These are phyloP conservation scores for Orbilia javanica DNA, from an alignment of 2,329 filamentous ascomycete genomes.

Conservation along the genomic window DNA sequence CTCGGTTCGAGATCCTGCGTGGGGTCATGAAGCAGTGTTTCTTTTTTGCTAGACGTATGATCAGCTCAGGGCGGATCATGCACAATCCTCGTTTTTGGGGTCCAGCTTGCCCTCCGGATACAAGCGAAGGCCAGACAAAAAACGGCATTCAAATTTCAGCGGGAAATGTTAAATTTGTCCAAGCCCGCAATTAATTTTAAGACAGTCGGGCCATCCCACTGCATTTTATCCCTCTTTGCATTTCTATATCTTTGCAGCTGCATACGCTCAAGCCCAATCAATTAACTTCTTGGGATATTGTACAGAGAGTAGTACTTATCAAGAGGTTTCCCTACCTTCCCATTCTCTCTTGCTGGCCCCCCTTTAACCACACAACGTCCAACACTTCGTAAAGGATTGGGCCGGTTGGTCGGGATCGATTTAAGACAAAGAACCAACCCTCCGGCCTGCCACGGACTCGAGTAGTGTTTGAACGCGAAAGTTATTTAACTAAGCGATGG, in stretches of 20 bases:
- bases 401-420: slow-evolving; percentile 56
- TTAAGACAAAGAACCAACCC: slow-evolving; percentile 57
- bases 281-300: slow-evolving; percentile 43
- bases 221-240: slow-evolving; percentile 49
- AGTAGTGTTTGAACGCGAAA: slow-evolving; percentile 55
- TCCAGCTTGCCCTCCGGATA: slow-evolving; percentile 51
- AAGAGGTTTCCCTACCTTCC: slow-evolving; percentile 50
- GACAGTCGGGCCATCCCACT: slow-evolving; percentile 43
- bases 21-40: slow-evolving; percentile 55
- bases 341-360: slow-evolving; percentile 19
- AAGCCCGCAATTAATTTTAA: slow-evolving; percentile 56
- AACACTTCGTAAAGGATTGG: slow-evolving; percentile 54
- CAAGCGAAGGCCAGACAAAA: slow-evolving; percentile 50
- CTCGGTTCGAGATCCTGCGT: slow-evolving; percentile 58
- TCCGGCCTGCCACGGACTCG: slow-evolving; percentile 57
- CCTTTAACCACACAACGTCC: slow-evolving; percentile 40
- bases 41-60: slow-evolving; percentile 42
- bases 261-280: slow-evolving; percentile 36
- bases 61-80: slow-evolving; percentile 44
- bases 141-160: slow-evolving; percentile 46
- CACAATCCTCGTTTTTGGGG: slow-evolving; percentile 48
- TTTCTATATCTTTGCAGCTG: slow-evolving; percentile 37
- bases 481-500: slow-evolving; percentile 56
- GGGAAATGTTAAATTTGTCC: slow-evolving; percentile 57
- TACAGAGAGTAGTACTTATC: no score